These are phyloP conservation scores for Paxillus ammoniavirescens DNA, from an alignment of 768 basidiomycete genomes.

Conservation along the genomic window DNA sequence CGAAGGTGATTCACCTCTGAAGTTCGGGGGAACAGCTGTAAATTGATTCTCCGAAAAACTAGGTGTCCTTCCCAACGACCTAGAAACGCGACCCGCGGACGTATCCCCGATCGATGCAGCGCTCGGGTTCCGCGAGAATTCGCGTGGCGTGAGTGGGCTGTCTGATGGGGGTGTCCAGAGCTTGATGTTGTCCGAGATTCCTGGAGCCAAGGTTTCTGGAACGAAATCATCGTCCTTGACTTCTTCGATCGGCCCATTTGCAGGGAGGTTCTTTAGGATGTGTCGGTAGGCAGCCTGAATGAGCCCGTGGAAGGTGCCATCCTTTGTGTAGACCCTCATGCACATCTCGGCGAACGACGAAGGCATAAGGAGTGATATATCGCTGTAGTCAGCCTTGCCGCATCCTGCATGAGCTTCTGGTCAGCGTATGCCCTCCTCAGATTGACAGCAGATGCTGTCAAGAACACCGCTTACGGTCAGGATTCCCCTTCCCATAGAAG, in stretches of 20 bases:
- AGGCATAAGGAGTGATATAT: constrained; percentile 67
- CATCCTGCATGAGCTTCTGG: constrained; percentile 34
- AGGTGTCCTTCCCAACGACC: constrained; percentile 26
- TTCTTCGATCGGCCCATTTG: constrained; percentile 2
- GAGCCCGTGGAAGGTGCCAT: constrained; percentile 51
- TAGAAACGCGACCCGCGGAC: neutral
- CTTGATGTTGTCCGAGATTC: constrained; percentile 5
- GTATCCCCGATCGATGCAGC: constrained; percentile 6
- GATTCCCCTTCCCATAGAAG: constrained; percentile 71
- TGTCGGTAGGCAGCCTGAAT: constrained; percentile 68
- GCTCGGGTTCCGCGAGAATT: constrained; percentile 15
- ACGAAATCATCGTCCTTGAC: constrained; percentile 13
- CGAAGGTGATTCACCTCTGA: constrained; percentile 28
- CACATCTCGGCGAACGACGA: constrained; percentile 65
- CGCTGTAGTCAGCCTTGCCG: constrained; percentile 46
- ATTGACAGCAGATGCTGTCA: neutral
- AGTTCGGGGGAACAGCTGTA: constrained; percentile 43
- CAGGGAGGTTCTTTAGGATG: constrained; percentile 29
- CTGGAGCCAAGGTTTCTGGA: neutral
- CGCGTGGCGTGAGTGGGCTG: constrained; percentile 37
- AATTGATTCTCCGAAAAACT: constrained; percentile 43
- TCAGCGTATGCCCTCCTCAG: neutral
- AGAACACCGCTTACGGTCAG: constrained; percentile 43
- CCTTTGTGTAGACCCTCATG: constrained; percentile 68
- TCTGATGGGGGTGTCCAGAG: constrained; percentile 37